Conservation (phyloP, 2,329 filamentous ascomycete genomes). For the Diplodia mutila region DNA sequence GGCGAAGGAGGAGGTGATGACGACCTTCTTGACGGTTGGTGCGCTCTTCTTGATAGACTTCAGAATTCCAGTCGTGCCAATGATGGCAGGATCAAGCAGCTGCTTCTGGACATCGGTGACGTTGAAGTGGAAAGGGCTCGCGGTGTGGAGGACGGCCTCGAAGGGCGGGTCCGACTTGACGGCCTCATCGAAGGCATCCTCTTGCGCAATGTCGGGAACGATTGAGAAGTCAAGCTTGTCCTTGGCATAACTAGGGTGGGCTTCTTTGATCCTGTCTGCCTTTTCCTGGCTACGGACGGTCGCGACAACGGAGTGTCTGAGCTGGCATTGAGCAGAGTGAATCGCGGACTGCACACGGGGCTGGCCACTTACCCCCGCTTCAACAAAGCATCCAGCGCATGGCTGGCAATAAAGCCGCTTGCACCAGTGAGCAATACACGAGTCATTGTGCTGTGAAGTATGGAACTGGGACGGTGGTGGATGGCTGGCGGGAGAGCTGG, state of each 20-base stretch:
- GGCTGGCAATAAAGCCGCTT: conserved; percentile 68
- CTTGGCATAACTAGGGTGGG: conserved; percentile 55
- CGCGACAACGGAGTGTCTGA: conserved; percentile 63
- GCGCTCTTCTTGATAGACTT: conserved; percentile 64
- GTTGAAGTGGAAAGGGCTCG: conserved; percentile 70
- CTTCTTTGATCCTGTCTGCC: conserved; percentile 62
- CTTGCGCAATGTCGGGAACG: conserved; percentile 72
- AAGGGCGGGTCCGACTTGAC: conserved; percentile 67
- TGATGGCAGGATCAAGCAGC: conserved; percentile 64
- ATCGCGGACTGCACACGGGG: background rate
- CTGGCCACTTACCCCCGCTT: conserved; percentile 50
- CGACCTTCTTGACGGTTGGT: conserved; percentile 72
- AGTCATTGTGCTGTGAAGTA: conserved; percentile 34
- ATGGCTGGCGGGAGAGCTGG: background rate
- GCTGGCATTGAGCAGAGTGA: background rate
- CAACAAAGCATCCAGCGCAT: conserved; percentile 64
- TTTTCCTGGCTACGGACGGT: conserved; percentile 66
- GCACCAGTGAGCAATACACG: conserved; percentile 54
- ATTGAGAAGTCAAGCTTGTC: conserved; percentile 66
- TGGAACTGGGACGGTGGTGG: background rate
- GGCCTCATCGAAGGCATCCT: conserved; percentile 67
- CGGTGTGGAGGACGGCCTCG: conserved; percentile 62
- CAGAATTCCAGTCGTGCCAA: conserved; percentile 66
- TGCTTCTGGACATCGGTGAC: conserved; percentile 72
- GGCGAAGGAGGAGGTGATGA: conserved; percentile 72